These are phyloP conservation scores for Penicillium carneum DNA, from an alignment of 2,329 filamentous ascomycete species.

Conservation along the genomic window DNA sequence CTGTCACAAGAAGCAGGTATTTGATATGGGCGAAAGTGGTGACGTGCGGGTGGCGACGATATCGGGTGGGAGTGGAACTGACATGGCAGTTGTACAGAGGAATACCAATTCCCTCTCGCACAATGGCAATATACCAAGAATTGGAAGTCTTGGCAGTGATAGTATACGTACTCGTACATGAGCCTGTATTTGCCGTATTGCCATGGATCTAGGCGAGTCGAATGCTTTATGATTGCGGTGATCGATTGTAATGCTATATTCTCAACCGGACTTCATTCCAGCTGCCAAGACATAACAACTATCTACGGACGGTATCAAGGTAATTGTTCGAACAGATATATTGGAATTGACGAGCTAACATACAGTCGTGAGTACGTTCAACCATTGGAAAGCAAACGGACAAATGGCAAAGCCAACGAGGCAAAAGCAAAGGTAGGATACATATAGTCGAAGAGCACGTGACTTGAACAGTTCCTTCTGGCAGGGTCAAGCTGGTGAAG, in stretches of 20 bases:
- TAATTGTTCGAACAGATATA: slow-evolving; percentile 1
- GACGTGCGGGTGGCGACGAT: slow-evolving; percentile 19
- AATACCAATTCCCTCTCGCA: not conserved
- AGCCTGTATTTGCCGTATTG: not conserved
- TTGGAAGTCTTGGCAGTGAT: not conserved
- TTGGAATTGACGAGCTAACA: slow-evolving; percentile 28
- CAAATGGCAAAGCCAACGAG: slow-evolving; percentile 8
- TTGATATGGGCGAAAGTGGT: not conserved
- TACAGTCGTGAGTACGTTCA: slow-evolving; percentile 35
- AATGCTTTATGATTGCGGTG: not conserved
- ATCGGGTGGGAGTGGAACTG: not conserved
- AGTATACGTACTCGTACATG: not conserved
- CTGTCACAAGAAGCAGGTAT: not conserved
- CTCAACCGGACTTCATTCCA: not conserved
- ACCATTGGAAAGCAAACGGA: slow-evolving; percentile 25
- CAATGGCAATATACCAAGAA: not conserved
- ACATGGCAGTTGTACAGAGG: not conserved
- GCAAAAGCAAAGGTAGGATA: slow-evolving; percentile 56
- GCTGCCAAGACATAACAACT: not conserved
- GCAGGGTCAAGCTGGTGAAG: not conserved
- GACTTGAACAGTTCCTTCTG: not conserved
- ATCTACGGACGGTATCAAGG: not conserved
- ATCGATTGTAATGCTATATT: not conserved
- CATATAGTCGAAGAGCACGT: slow-evolving; percentile 5
- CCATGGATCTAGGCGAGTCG: not conserved